Evolutionary conservation across 768 basidiomycete species (phyloP).

Genomic region (Mycena albidolilacea): DNA sequence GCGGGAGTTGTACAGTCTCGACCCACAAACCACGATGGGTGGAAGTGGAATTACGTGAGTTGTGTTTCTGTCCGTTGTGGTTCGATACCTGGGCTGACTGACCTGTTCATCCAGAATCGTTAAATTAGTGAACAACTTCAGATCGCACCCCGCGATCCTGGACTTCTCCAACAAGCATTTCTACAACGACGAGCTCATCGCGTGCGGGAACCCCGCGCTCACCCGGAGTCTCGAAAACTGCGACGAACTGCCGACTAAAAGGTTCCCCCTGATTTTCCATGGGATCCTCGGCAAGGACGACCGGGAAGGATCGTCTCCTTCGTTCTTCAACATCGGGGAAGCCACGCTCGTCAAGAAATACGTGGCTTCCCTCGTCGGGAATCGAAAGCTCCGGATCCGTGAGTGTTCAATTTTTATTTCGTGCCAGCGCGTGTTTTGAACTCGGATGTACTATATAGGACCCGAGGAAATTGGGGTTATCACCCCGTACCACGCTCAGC

Average conservation of each 20-base stretch:
- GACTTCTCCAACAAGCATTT: constrained; percentile 71
- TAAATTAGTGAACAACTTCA: constrained; percentile 73
- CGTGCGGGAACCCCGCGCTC: constrained; percentile 62
- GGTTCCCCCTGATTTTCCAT: constrained; percentile 73
- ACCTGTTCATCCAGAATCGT: constrained; percentile 57
- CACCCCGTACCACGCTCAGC: constrained; percentile 77
- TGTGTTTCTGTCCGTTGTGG: constrained; percentile 30
- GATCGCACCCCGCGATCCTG: constrained; percentile 70
- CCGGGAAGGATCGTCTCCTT: constrained; percentile 69
- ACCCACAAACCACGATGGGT: constrained; percentile 46
- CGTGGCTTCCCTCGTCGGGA: constrained; percentile 49
- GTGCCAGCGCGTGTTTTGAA: constrained; percentile 27
- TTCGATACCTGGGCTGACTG: constrained; percentile 2
- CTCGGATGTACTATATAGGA: constrained; percentile 44
- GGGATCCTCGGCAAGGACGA: constrained; percentile 68
- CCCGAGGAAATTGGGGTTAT: constrained; percentile 76
- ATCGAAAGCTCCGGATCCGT: constrained; percentile 60
- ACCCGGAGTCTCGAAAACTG: constrained; percentile 56
- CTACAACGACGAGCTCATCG: constrained; percentile 65
- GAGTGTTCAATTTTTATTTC: constrained; percentile 42
- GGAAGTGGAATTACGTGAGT: constrained; percentile 56
- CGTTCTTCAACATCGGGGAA: constrained; percentile 76
- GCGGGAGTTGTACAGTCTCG: constrained; percentile 50
- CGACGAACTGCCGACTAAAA: constrained; percentile 54
- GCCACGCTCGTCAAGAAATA: constrained; percentile 67